Evolutionary conservation across 2,329 filamentous ascomycete genomes (phyloP).

Genomic region (Didymella pomorum): DNA sequence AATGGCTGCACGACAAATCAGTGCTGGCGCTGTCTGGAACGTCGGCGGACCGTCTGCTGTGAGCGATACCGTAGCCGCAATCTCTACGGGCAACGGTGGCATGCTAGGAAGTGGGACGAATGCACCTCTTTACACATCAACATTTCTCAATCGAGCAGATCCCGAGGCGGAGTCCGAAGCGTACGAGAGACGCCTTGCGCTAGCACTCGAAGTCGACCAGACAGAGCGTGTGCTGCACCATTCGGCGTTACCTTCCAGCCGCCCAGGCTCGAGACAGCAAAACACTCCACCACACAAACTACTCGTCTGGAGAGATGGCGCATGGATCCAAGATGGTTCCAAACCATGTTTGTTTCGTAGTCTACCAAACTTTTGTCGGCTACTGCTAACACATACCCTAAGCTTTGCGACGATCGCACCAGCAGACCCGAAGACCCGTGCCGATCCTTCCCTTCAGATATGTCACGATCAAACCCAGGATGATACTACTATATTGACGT

Average conservation of each 20-base stretch:
- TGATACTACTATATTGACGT: conserved; percentile 41
- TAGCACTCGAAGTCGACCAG: conserved; percentile 81
- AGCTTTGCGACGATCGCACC: conserved; percentile 39
- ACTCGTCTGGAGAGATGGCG: conserved; percentile 52
- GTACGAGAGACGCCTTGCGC: conserved; percentile 77
- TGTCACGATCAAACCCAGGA: conserved; percentile 39
- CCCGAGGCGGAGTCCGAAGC: conserved; percentile 69
- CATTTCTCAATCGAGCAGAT: conserved; percentile 61
- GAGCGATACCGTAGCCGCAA: conserved; percentile 56
- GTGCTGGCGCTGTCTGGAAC: conserved; percentile 76
- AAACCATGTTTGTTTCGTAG: conserved; percentile 42
- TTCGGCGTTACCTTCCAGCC: conserved; percentile 22
- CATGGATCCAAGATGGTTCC: conserved; percentile 50
- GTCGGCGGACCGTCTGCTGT: conserved; percentile 74
- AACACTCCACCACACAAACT: conserved; percentile 17
- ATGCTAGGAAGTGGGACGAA: conserved; percentile 74
- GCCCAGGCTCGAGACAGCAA: conserved; percentile 13
- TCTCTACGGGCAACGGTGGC: conserved; percentile 70
- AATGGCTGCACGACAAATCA: conserved; percentile 58
- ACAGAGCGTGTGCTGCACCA: conserved; percentile 68
- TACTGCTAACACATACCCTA: conserved; percentile 21
- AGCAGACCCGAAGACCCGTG: conserved; percentile 55
- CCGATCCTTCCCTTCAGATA: conserved; percentile 81
- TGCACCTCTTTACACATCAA: conserved; percentile 69
- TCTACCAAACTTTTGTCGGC: conserved; percentile 24